phyloP scores from a whole-genome alignment of 352 stramenopile species.

The Blastocystis sp. region DNA sequence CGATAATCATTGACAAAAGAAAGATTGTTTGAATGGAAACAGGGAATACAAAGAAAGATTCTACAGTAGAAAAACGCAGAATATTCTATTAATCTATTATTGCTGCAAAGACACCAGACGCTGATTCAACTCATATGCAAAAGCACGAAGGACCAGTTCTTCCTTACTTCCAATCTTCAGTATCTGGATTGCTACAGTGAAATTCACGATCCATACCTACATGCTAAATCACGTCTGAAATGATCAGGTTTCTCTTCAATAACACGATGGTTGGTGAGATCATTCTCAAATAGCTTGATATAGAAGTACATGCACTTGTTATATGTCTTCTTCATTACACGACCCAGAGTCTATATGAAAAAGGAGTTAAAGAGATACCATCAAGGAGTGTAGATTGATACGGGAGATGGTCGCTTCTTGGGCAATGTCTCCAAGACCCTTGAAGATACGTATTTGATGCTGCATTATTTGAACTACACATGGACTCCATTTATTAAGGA shows the following conservation, averaged over 20 bases:
- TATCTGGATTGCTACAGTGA: background rate
- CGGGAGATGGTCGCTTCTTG: background rate
- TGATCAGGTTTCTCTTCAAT: constrained; percentile 22
- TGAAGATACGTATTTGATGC: constrained; percentile 14
- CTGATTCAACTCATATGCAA: constrained; percentile 59
- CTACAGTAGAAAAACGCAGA: background rate
- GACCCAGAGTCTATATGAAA: background rate
- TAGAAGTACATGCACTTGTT: constrained; percentile 45
- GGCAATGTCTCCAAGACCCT: background rate
- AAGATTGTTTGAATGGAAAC: constrained; percentile 2
- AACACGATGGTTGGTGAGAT: constrained; percentile 37
- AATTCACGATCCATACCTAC: background rate
- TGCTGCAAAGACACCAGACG: constrained; percentile 6
- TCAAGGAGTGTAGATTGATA: constrained; percentile 43
- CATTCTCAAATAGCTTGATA: constrained; percentile 55
- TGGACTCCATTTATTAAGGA: constrained; percentile 17
- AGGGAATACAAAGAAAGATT: background rate
- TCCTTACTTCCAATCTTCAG: constrained; percentile 58
- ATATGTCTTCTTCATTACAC: constrained; percentile 44
- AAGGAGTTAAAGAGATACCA: background rate
- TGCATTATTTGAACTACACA: background rate
- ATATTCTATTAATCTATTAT: background rate
- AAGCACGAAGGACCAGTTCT: constrained; percentile 15
- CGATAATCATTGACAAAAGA: background rate
- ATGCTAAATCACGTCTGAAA: constrained; percentile 14